A percentile compares a stretch with the other conserved stretches of the same genome.
phyloP scores from a whole-genome alignment of 129 eudicot genomes.

The Oenanthe sinensis region DNA sequence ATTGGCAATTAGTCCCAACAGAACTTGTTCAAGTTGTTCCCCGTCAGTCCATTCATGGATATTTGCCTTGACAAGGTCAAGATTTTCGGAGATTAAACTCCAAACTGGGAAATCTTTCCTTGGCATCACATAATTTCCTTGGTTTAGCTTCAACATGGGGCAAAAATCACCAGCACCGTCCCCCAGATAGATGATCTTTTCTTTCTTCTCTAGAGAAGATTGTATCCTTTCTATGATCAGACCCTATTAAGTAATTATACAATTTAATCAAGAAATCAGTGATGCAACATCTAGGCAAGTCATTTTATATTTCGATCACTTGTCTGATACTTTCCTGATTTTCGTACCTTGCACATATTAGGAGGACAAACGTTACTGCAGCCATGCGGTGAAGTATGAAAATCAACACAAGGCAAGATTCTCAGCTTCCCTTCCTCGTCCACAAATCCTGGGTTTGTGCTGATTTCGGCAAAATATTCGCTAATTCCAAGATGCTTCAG shows the following conservation, averaged over 20 bases:
- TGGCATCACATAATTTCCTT: slow-evolving; percentile 63
- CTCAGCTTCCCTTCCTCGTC: slow-evolving; percentile 64
- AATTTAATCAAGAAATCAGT: not conserved
- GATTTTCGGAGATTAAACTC: slow-evolving; percentile 63
- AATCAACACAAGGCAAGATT: slow-evolving; percentile 59
- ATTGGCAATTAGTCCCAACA: slow-evolving; percentile 30
- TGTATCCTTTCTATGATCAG: slow-evolving; percentile 29
- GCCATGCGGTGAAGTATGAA: slow-evolving; percentile 44
- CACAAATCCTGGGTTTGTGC: slow-evolving; percentile 65
- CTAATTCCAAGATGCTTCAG: slow-evolving; percentile 53
- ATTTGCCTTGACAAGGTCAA: slow-evolving; percentile 32
- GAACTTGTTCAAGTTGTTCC: slow-evolving; percentile 43
- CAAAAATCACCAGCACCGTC: slow-evolving; percentile 85
- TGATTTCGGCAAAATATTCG: slow-evolving; percentile 62
- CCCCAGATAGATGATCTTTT: slow-evolving; percentile 58
- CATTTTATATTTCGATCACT: not conserved
- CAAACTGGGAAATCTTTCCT: slow-evolving; percentile 76
- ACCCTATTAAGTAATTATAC: not conserved
- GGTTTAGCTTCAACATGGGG: slow-evolving; percentile 57
- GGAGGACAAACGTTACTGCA: slow-evolving; percentile 69
- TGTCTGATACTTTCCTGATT: not conserved
- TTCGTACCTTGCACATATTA: slow-evolving; percentile 90
- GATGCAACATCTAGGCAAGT: not conserved
- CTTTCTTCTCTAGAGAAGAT: slow-evolving; percentile 28
- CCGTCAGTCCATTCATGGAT: slow-evolving; percentile 68